Conservation (phyloP, 2,329 filamentous ascomycete species). For the Diaporthe velutina region DNA sequence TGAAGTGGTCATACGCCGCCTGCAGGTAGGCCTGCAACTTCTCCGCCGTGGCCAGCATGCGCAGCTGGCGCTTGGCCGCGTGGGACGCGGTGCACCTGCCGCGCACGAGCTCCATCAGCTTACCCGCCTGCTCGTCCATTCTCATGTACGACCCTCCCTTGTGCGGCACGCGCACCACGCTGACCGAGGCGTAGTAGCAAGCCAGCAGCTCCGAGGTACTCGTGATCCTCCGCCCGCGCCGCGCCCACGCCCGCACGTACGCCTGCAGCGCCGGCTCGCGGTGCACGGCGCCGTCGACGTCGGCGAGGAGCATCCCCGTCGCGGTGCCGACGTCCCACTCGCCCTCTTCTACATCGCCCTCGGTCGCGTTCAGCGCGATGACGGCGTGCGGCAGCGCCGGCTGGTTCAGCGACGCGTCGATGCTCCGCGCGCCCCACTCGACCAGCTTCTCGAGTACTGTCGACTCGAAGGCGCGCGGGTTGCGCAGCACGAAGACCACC, state of each 20-base stretch:
- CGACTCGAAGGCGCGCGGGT: slow-evolving; percentile 42
- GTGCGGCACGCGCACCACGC: slow-evolving; percentile 24
- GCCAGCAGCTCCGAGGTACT: not conserved
- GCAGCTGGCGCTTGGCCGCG: slow-evolving; percentile 1
- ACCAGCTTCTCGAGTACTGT: slow-evolving; percentile 53
- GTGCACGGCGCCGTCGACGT: not conserved
- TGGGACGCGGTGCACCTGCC: not conserved
- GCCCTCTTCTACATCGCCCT: slow-evolving; percentile 51
- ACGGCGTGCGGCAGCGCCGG: slow-evolving; percentile 67
- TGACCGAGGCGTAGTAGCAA: slow-evolving; percentile 1
- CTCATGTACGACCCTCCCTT: slow-evolving; percentile 25
- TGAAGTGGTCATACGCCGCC: slow-evolving; percentile 21
- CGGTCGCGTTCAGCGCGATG: slow-evolving; percentile 63
- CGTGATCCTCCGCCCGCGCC: not conserved
- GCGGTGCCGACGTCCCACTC: slow-evolving; percentile 50
- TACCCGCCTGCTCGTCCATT: slow-evolving; percentile 22
- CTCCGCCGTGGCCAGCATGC: slow-evolving; percentile 15
- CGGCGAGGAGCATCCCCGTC: not conserved
- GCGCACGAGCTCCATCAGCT: not conserved
- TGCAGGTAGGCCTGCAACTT: slow-evolving; percentile 6
- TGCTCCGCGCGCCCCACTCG: slow-evolving; percentile 59
- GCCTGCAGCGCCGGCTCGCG: slow-evolving; percentile 11
- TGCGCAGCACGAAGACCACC: slow-evolving; percentile 54
- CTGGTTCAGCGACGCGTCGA: slow-evolving; percentile 65
- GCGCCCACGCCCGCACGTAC: not conserved